Evolutionary conservation across 202 grass and related monocot species (phyloP).

Genomic region (Schoenoplectus triqueter): DNA sequence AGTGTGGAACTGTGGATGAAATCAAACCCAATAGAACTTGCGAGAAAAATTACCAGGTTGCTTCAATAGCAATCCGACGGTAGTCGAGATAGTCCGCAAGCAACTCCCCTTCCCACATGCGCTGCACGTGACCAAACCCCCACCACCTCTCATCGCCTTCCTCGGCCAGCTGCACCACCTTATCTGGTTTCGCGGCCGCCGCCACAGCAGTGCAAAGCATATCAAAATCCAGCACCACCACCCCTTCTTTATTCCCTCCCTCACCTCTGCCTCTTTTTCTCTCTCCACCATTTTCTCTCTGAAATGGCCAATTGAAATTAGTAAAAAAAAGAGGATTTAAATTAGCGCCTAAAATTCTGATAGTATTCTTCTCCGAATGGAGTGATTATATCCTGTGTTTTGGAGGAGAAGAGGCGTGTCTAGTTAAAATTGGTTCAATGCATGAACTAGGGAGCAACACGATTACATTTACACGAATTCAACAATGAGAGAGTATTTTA

Average conservation of each 20-base stretch:
- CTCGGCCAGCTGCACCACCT: background rate
- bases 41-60: constrained; percentile 69
- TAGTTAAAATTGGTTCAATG: background rate
- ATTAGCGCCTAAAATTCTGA: background rate
- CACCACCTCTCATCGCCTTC: background rate
- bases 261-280: background rate
- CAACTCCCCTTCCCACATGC: constrained; percentile 98
- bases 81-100: constrained; percentile 87
- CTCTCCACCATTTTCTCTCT: background rate
- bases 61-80: constrained; percentile 77
- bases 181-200: background rate
- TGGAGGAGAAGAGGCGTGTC: constrained; percentile 12
- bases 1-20: too few relatives aligned
- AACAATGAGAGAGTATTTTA: constrained; percentile 20
- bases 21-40: constrained; percentile 31
- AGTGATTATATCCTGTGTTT: background rate
- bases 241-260: constrained; percentile 30
- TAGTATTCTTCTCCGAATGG: too few relatives aligned
- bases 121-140: constrained; percentile 57
- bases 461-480: background rate
- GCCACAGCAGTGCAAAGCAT: constrained; percentile 66
- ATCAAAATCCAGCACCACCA: constrained; percentile 89
- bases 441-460: constrained; percentile 22
- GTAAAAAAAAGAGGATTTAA: background rate
- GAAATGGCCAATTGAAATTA: background rate